Conservation (phyloP, 768 basidiomycete genomes). For the Boletus reticulatus region DNA sequence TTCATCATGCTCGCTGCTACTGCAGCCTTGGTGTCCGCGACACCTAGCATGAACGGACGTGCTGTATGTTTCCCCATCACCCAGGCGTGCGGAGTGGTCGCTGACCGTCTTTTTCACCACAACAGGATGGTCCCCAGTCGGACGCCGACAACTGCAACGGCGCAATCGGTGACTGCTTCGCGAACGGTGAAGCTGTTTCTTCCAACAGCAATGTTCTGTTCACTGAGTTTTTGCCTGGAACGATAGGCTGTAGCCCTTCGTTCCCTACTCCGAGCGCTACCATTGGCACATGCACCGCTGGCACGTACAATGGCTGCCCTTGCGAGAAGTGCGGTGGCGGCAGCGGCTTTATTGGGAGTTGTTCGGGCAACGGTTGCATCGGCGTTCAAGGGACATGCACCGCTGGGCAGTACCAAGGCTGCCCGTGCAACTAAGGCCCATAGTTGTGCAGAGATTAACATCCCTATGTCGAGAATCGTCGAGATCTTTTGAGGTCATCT, state of each 20-base stretch:
- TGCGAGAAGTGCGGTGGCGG: conserved; percentile 2
- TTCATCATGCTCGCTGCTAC: background rate
- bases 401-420: background rate
- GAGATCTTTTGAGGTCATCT: too few species aligned
- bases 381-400: background rate
- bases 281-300: background rate
- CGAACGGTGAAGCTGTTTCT: background rate
- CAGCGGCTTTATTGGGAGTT: background rate
- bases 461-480: too few species aligned
- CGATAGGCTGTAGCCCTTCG: too few species aligned
- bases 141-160: background rate
- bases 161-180: background rate
- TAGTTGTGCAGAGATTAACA: too few species aligned
- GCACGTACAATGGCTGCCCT: background rate
- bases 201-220: too few species aligned
- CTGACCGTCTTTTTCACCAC: background rate
- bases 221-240: too few species aligned
- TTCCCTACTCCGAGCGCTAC: background rate
- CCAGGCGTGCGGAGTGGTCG: too few species aligned
- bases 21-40: background rate
- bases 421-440: background rate
- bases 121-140: background rate
- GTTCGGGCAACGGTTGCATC: background rate
- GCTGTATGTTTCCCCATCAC: background rate
- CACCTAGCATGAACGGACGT: background rate